phyloP scores from a whole-genome alignment of 202 grass and related monocot species.

The Tripidium arundinaceum region DNA sequence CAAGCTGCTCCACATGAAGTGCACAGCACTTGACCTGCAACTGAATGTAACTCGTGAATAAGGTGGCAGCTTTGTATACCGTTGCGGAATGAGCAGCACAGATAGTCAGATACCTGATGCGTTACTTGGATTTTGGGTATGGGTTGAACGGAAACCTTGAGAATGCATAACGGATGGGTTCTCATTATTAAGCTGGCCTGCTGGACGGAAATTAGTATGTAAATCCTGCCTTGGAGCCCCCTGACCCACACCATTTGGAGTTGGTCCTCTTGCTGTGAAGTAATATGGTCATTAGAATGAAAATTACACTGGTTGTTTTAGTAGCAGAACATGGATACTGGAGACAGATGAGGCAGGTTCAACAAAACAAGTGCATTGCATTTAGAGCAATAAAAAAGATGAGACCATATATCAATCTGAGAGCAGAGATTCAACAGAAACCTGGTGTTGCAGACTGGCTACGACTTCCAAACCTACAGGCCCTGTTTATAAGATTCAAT shows the following conservation, averaged over 20 bases:
- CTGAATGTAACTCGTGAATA: constrained; percentile 17
- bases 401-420: neutral
- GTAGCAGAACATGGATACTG: neutral
- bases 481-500: constrained; percentile 70
- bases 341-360: neutral
- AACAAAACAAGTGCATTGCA: neutral
- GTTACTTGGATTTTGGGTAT: constrained; percentile 34
- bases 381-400: neutral
- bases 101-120: constrained; percentile 37
- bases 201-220: constrained; percentile 42
- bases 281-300: constrained; percentile 3
- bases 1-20: constrained; percentile 59
- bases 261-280: constrained; percentile 57
- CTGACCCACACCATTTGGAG: constrained; percentile 39
- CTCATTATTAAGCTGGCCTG: constrained; percentile 51
- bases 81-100: neutral
- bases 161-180: constrained; percentile 35
- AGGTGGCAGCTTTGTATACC: constrained; percentile 7
- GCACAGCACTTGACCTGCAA: constrained; percentile 62
- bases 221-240: constrained; percentile 50
- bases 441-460: constrained; percentile 52
- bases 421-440: constrained; percentile 22
- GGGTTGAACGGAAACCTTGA: constrained; percentile 43
- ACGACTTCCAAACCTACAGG: constrained; percentile 45
- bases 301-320: neutral